Base-by-base conservation (phyloP, 1,284 basidiomycete genomes). In the Heterobasidion irregulare region DNA sequence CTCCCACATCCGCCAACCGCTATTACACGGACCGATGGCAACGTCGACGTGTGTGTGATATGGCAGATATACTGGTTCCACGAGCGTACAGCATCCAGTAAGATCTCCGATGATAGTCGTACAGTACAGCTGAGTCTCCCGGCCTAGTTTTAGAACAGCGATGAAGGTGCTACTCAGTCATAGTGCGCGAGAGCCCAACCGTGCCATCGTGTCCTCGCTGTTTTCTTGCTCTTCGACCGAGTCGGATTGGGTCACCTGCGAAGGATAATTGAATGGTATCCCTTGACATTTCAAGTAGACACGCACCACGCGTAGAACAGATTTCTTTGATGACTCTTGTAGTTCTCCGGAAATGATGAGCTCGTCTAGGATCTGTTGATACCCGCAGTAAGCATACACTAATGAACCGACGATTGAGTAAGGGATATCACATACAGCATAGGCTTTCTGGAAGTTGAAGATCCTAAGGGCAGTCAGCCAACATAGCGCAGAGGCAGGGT, bases 271-370 rank as follows among this genome's bases (percentile, higher is more conserved):
- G 8, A 46, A n/a, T 15, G 48, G 10, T 15, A 43, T 7, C 44
- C 15, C 38, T 12, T 36, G 32, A 43, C n/a, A 8, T 3, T 5
- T 10, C 8, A n/a, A 44, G 47, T 19, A 10, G 3, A 35, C 16
- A 73, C 86, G 63, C 60, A 92, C 90, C 54, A 91, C 89, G 58
- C 92, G 79, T 52, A 99, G 75, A 6, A 99, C 96, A 5, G 93
- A 92, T 73, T 99, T 99, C 80, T 99, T 99, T 34, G 92, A 95
- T 1, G 95, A 95, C 68, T 99, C 97, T 73, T 99, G 96, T 63
- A 99, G 77, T 71, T 99, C 97, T 47, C 97, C 97, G 5, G 94
- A 89, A 59, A 99, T 98, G 69, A 99, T 95, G 53, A 99, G 79
- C 70, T 99, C 97, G 70, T 99, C 97, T 55, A 99, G 76, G 63